Evolutionary conservation across 2,329 filamentous ascomycete species (phyloP), one percentile per base, ranked within the genome.

Genomic region (Ophiostoma novo-ulmi): DNA sequence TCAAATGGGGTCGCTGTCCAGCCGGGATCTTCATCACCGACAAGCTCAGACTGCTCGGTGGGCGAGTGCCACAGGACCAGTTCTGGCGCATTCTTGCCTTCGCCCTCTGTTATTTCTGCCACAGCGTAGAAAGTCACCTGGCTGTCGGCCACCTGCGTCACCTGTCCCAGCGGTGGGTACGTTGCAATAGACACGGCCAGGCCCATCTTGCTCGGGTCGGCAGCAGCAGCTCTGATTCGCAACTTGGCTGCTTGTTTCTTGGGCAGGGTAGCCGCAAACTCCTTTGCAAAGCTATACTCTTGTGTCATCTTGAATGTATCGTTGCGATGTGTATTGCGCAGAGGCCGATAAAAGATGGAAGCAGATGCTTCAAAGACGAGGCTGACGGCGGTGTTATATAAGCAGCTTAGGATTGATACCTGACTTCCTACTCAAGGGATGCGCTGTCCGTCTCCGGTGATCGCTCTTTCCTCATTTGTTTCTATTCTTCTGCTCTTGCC

Each of bases 11-110:
- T 85, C 83, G 94, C 81, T 79, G 80, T 72, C 88, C 85, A 82
- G 17, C 36, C 65, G 20, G 44, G 41, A 35, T 64, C 63, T 3
- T 69, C 69, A 13, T 48, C 71, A 74, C 83, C 82, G 36, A 80
- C 77, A 69, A 86, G 85, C 75, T 90, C 88, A 73, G 55, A 70
- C 20, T 68, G 66, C 13, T 76, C 67, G 1, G 58, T 64, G 17
- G 65, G 73, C 4, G 84, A 84, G 71, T 92, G 87, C 92, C 93
- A 97, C 8, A 96, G 79, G 20, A 87, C 86, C 41, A 93, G 86
- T 75, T 95, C 85, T 89, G 96, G 79, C 20, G 87, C 86, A 41
- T 92, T 85, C 75, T 94, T 85, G 89, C 91, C 95, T 66, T 85
- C 84, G 48, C 81, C 82, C 31, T 86, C 75, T 58, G 87, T 86